phyloP scores from a whole-genome alignment of 2,329 filamentous ascomycete genomes.

The Sporothrix dimorphospora region DNA sequence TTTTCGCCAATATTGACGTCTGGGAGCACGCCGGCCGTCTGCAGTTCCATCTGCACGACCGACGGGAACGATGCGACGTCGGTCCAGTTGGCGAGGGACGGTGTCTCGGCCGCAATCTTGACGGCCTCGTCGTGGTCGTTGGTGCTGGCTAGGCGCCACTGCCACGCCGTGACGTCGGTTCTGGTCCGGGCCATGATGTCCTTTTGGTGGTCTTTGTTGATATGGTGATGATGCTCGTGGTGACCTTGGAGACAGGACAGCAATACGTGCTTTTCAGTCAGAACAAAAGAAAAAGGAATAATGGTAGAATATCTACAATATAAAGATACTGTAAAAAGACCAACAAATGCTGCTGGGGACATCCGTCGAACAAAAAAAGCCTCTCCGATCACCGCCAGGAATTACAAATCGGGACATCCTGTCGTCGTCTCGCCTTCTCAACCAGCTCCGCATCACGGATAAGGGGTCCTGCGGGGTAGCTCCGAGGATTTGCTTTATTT shows the following conservation, averaged over 20 bases:
- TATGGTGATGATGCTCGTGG: neutral
- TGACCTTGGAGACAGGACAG: neutral
- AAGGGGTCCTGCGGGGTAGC: conserved; percentile 7
- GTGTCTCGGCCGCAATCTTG: conserved; percentile 55
- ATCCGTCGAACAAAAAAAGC: neutral
- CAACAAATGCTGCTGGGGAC: too few relatives aligned
- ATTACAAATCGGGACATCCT: conserved; percentile 7
- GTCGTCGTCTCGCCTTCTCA: neutral
- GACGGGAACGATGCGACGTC: conserved; percentile 67
- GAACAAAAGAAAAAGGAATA: too few relatives aligned
- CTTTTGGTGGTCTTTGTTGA: neutral
- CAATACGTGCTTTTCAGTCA: too few relatives aligned
- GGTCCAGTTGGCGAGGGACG: conserved; percentile 52
- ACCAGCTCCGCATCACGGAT: neutral
- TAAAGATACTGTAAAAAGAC: neutral
- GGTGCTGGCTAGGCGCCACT: conserved; percentile 20
- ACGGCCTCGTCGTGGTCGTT: conserved; percentile 49
- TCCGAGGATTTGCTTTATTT: too few relatives aligned
- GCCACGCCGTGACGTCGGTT: conserved; percentile 4
- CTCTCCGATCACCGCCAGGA: neutral
- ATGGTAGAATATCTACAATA: too few relatives aligned
- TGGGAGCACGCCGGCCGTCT: conserved; percentile 64
- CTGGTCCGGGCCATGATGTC: neutral
- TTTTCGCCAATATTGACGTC: conserved; percentile 77
- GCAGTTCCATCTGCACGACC: conserved; percentile 67